Base-by-base conservation (phyloP, 2,329 filamentous ascomycete species). In the Helotiales sp. region DNA sequence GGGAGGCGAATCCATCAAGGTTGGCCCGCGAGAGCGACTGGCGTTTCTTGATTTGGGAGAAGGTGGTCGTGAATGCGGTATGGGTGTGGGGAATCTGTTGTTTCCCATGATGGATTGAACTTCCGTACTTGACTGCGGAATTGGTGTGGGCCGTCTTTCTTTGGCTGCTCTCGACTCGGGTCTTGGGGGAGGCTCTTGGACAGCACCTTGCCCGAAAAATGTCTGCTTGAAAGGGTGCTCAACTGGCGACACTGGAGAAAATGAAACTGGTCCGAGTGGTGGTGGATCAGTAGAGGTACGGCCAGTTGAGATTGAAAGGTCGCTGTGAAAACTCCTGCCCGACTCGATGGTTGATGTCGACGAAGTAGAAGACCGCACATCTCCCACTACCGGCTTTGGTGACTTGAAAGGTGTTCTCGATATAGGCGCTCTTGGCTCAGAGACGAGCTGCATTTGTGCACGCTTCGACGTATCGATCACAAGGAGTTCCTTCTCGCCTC, bases 401-500 rank as follows among this genome's bases (percentile, higher is more conserved):
- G 38, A 9, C 19, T 25, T 24, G 38, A 42, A 6, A 42, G 38
- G 12, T 13, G 7, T 25, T 13, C 15, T 42, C 17, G 60, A 61
- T 25, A 29, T 29, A 8, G 58, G 34, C 0, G 60, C 58, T 2
- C 56, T 66, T 8, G 63, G 62, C 33, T 65, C 55, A 1, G 60
- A 64, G 15, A 69, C 48, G 19, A 68, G 59, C 22, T 65, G 66
- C 13, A 62, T 65, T 38, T 65, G 53, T 1, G 66, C 60, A 19
- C 30, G 50, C 25, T 59, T 49, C 0, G 42, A 44, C 2, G 75
- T 87, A 70, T 92, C 87, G 0, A 91, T 83, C 0, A 92, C 77
- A 4, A 93, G 72, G 1, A 91, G 73, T 2, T 83, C 83, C 66
- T 89, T 85, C 54, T 88, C 83, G 0, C 82, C 84, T 13, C 89